Percentiles rank a stretch among this genome's conserved stretches.
Evolutionary conservation across 2,329 filamentous ascomycete genomes (phyloP).

Genomic region (Aspergillus bombycis): DNA sequence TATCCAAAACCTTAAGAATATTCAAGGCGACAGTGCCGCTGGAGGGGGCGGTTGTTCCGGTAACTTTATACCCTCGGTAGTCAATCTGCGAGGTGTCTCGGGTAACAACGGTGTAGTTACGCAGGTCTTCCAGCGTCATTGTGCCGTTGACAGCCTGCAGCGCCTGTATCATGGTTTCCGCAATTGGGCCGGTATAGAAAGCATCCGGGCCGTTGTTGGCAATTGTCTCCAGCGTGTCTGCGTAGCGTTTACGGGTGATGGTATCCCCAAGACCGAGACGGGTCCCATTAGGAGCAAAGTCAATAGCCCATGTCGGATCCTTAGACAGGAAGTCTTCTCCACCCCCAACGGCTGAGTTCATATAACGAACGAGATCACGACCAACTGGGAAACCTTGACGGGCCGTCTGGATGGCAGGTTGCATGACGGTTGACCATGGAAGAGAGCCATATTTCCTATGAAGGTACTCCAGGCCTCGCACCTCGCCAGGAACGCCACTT

Average conservation of each 20-base stretch:
- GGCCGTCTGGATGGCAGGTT: conserved; percentile 74
- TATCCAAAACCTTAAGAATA: conserved; percentile 80
- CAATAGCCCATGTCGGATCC: conserved; percentile 78
- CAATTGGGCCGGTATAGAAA: conserved; percentile 74
- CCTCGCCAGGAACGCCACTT: conserved; percentile 60
- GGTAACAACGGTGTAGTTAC: conserved; percentile 69
- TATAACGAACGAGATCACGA: conserved; percentile 74
- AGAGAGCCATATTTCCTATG: conserved; percentile 65
- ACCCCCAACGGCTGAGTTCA: conserved; percentile 56
- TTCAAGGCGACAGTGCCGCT: conserved; percentile 76
- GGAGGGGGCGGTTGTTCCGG: conserved; percentile 69
- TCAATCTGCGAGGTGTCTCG: conserved; percentile 65
- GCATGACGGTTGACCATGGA: conserved; percentile 71
- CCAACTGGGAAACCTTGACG: conserved; percentile 73
- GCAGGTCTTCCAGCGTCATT: conserved; percentile 79
- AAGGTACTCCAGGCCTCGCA: conserved; percentile 77
- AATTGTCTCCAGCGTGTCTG: conserved; percentile 76
- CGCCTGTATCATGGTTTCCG: conserved; percentile 71
- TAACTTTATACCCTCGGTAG: conserved; percentile 72
- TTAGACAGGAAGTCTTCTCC: conserved; percentile 69
- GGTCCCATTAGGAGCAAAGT: conserved; percentile 84
- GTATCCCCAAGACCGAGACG: conserved; percentile 72
- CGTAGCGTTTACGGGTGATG: conserved; percentile 81
- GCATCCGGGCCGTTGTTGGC: conserved; percentile 71
- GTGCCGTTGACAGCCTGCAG: conserved; percentile 74